Conservation (phyloP, 306 rosid species). For the Trifolium fragiferum region DNA sequence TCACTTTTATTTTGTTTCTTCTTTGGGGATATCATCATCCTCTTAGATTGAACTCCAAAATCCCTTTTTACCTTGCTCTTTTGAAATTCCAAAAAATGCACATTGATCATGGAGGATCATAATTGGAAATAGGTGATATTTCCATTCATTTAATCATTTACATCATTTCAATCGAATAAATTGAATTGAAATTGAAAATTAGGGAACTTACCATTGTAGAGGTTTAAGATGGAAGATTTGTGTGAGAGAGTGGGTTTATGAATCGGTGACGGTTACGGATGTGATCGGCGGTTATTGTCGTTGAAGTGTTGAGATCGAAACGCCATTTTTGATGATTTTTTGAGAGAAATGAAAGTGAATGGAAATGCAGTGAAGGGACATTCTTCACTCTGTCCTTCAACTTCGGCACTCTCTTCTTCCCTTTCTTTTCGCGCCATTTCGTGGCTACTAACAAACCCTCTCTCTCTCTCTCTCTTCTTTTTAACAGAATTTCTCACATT, state of each 20-base stretch:
- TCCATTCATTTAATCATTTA: background rate
- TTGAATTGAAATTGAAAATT: constrained; percentile 7
- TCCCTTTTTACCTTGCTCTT: background rate
- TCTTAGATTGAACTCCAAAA: constrained; percentile 16
- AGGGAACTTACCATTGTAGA: constrained; percentile 62
- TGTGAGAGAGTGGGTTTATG: constrained; percentile 43
- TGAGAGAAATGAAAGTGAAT: constrained; percentile 47
- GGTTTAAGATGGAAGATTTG: constrained; percentile 44
- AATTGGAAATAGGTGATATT: background rate
- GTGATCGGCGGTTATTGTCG: background rate
- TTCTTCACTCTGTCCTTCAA: constrained; percentile 56
- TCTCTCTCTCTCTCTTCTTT: constrained; percentile 31
- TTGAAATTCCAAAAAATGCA: constrained; percentile 14
- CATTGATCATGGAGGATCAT: constrained; percentile 25
- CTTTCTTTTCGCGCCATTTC: constrained; percentile 85
- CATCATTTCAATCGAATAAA: constrained; percentile 16
- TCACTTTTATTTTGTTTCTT: constrained; percentile 10
- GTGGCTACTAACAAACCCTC: constrained; percentile 61
- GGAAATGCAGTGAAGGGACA: constrained; percentile 66
- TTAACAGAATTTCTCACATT: no score
- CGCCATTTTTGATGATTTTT: constrained; percentile 9
- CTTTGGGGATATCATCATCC: no score
- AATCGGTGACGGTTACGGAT: constrained; percentile 40
- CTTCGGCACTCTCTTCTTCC: constrained; percentile 71
- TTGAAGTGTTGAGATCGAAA: background rate